phyloP scores from a whole-genome alignment of 352 stramenopile species.

The Pythium volutum region DNA sequence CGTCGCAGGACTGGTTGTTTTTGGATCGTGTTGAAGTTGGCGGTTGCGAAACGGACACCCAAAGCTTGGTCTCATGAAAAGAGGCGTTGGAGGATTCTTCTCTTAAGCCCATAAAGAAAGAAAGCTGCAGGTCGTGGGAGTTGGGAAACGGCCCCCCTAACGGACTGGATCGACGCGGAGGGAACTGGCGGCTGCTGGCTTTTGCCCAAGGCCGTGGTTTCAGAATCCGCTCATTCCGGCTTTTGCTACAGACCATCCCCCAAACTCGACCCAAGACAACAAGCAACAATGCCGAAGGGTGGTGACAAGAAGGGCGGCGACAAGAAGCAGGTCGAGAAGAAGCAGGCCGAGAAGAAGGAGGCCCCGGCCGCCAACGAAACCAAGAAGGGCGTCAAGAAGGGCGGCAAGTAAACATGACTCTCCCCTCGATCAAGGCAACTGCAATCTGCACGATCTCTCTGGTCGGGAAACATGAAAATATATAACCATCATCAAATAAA shows the following conservation, averaged over 20 bases:
- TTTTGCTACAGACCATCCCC: slow-evolving; percentile 6
- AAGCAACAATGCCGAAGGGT: slow-evolving; percentile 20
- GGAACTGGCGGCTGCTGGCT: too few species aligned
- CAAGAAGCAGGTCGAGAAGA: slow-evolving; percentile 26
- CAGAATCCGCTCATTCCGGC: slow-evolving; percentile 11
- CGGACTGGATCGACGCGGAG: too few species aligned
- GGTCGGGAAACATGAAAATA: not conserved
- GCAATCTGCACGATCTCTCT: not conserved
- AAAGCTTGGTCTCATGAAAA: too few species aligned
- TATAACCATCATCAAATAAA: not conserved
- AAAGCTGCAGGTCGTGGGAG: too few species aligned
- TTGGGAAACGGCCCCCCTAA: too few species aligned
- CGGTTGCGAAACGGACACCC: too few species aligned
- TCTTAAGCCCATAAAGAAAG: too few species aligned
- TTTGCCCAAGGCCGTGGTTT: too few species aligned
- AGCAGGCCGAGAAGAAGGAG: slow-evolving; percentile 28
- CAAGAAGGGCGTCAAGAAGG: slow-evolving; percentile 48
- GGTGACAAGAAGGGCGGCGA: slow-evolving; percentile 27
- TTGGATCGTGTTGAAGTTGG: too few species aligned
- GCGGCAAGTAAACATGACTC: slow-evolving; percentile 28
- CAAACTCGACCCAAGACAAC: not conserved
- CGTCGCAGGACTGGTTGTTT: too few species aligned
- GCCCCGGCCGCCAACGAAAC: slow-evolving; percentile 18
- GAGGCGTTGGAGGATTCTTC: too few species aligned
- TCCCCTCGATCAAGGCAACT: not conserved